Percentiles rank a stretch among this genome's conserved stretches.
These are phyloP conservation scores for Nakazawaea peltata DNA, from an alignment of 805 yeast species.

Conservation along the genomic window DNA sequence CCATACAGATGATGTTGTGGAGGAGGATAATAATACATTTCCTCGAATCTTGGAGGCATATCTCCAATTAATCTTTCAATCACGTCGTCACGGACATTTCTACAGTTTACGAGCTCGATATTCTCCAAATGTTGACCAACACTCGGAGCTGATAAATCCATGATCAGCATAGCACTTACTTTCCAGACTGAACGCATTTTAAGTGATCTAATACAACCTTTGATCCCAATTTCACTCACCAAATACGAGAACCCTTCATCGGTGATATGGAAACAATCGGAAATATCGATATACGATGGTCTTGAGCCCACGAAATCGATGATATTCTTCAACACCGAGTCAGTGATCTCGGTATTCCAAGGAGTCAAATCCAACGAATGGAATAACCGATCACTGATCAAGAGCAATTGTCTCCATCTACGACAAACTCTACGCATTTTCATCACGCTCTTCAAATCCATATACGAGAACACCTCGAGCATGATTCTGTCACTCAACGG, in stretches of 20 bases:
- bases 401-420: constrained; percentile 62
- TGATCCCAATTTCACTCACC: constrained; percentile 62
- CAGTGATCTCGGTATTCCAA: constrained; percentile 56
- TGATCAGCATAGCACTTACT: constrained; percentile 71
- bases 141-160: constrained; percentile 64
- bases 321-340: constrained; percentile 46
- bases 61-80: constrained; percentile 59
- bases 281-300: constrained; percentile 51
- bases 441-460: constrained; percentile 56
- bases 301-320: constrained; percentile 66
- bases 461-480: constrained; percentile 40
- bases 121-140: constrained; percentile 53
- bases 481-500: constrained; percentile 56
- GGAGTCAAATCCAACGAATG: constrained; percentile 46
- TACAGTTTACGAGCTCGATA: constrained; percentile 63
- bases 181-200: constrained; percentile 71
- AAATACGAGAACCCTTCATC: constrained; percentile 68
- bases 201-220: constrained; percentile 47
- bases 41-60: constrained; percentile 6
- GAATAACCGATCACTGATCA: constrained; percentile 46
- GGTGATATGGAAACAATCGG: constrained; percentile 71
- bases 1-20: constrained; percentile 30
- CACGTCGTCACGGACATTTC: constrained; percentile 67
- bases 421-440: constrained; percentile 48
- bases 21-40: background rate